These are phyloP conservation scores for Flaveria sonorensis DNA, from an alignment of 129 eudicot species.

Conservation along the genomic window DNA sequence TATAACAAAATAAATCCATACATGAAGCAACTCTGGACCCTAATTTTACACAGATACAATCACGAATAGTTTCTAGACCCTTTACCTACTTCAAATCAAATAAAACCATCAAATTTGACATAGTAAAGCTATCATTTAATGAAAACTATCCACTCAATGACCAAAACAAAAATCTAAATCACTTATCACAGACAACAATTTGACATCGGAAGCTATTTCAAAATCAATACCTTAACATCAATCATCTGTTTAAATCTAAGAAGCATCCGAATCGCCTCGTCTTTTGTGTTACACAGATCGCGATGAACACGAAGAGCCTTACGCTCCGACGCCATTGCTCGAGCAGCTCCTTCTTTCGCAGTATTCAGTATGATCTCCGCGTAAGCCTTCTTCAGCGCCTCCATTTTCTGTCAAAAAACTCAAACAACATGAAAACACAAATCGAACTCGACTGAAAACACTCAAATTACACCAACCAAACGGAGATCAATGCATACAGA, in stretches of 20 bases:
- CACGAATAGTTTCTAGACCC: neutral
- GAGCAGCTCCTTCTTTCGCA: conserved; percentile 75
- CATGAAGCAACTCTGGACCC: conserved; percentile 25
- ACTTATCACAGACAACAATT: conserved; percentile 18
- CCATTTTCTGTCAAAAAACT: conserved; percentile 41
- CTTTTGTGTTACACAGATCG: conserved; percentile 49
- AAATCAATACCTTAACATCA: conserved; percentile 56
- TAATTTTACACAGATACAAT: neutral
- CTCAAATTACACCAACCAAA: neutral
- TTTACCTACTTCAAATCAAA: conserved; percentile 16
- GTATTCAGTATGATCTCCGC: conserved; percentile 79
- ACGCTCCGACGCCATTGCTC: conserved; percentile 62
- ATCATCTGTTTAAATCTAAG: conserved; percentile 52
- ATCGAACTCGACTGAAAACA: neutral
- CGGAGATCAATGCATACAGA: too few species aligned
- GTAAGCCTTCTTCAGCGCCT: conserved; percentile 70
- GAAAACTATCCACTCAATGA: conserved; percentile 6
- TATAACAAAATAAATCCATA: neutral
- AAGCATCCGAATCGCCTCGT: conserved; percentile 55
- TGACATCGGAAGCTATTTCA: neutral
- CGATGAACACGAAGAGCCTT: conserved; percentile 51
- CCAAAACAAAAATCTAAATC: neutral
- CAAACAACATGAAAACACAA: conserved; percentile 12
- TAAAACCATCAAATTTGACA: neutral
- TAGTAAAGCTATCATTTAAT: neutral